phyloP scores from a whole-genome alignment of 1,284 basidiomycete species.

The Ustilago lituana region DNA sequence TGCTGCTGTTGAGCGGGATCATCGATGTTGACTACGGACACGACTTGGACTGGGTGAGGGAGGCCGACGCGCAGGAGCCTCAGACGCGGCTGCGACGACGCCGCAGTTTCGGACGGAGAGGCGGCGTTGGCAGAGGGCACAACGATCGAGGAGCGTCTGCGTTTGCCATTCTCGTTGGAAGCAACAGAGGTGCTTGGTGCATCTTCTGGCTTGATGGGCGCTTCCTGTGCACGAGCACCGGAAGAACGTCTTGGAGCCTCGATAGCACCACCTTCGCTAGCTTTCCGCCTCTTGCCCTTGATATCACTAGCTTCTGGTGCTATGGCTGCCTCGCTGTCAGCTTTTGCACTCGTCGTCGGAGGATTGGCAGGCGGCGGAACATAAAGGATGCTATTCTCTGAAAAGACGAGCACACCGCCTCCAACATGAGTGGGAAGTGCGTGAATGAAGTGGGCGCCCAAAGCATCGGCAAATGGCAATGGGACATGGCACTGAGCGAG shows the following conservation, averaged over 20 bases:
- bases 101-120: constrained; percentile 13
- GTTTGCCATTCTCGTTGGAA: constrained; percentile 56
- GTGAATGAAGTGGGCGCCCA: constrained; percentile 54
- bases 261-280: constrained; percentile 30
- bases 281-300: constrained; percentile 55
- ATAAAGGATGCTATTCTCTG: constrained; percentile 54
- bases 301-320: constrained; percentile 7
- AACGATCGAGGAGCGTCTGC: constrained; percentile 42
- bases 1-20: constrained; percentile 1
- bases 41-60: constrained; percentile 50
- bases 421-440: constrained; percentile 54
- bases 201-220: constrained; percentile 1
- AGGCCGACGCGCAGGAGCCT: constrained; percentile 43
- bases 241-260: constrained; percentile 20
- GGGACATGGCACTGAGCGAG: constrained; percentile 61
- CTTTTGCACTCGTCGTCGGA: not conserved
- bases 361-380: constrained; percentile 50
- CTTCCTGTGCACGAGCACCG: constrained; percentile 6
- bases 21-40: constrained; percentile 35
- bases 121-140: constrained; percentile 1
- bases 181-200: constrained; percentile 6
- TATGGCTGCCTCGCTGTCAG: not conserved
- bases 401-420: constrained; percentile 62
- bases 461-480: constrained; percentile 55
- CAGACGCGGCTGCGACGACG: constrained; percentile 5